Conservation (phyloP, 1,284 basidiomycete species). For the Moesziomyces aphidis region DNA sequence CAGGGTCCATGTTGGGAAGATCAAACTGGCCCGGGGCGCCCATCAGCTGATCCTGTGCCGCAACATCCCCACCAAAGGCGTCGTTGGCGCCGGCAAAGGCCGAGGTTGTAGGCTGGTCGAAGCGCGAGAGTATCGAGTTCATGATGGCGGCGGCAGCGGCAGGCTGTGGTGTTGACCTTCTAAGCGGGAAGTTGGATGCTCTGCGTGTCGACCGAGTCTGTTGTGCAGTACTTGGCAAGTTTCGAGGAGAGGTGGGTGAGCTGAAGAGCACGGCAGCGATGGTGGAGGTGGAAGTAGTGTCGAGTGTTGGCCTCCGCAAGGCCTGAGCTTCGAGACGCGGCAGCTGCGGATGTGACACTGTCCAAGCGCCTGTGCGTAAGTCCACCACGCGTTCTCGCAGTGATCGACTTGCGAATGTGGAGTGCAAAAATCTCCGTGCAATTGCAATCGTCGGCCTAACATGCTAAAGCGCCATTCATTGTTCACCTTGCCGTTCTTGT, state of each 20-base stretch:
- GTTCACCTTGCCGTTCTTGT: no score
- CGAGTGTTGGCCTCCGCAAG: neutral
- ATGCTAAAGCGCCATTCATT: no score
- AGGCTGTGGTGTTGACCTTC: neutral
- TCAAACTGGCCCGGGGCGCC: conserved; percentile 51
- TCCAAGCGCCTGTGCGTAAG: neutral
- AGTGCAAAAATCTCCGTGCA: no score
- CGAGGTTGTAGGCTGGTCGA: conserved; percentile 27
- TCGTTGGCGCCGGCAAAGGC: conserved; percentile 14
- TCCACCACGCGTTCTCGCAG: neutral
- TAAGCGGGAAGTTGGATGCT: no score
- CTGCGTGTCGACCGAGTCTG: no score
- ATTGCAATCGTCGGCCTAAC: no score
- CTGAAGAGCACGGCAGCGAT: neutral
- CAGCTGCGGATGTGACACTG: neutral
- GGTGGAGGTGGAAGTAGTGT: neutral
- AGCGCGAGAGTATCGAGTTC: conserved; percentile 56
- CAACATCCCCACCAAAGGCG: conserved; percentile 12
- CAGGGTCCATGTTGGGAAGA: conserved; percentile 57
- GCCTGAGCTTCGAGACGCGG: neutral
- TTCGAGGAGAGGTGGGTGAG: no score
- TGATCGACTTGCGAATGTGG: neutral
- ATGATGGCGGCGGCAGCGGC: conserved; percentile 17
- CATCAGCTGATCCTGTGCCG: conserved; percentile 20
- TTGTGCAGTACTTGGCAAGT: no score